Percentiles rank a stretch among this genome's conserved stretches.
phyloP scores from a whole-genome alignment of 805 yeast genomes.

The Lipomyces spencermartinsiae region DNA sequence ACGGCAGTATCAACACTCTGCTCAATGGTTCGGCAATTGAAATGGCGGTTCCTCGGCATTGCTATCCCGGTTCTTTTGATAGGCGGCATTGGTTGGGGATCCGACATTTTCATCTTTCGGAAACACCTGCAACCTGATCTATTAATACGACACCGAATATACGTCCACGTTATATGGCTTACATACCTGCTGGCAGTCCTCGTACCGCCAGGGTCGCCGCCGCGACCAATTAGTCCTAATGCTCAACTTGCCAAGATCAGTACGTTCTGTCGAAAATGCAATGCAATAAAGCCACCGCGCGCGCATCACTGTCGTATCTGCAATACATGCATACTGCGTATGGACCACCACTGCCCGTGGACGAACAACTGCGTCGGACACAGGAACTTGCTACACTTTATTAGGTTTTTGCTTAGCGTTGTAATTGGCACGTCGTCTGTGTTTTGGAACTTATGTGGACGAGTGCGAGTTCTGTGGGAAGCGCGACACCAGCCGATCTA shows the following conservation, averaged over 20 bases:
- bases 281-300: constrained; percentile 77
- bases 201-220: constrained; percentile 73
- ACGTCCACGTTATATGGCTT: constrained; percentile 68
- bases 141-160: constrained; percentile 57
- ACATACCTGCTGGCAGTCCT: constrained; percentile 74
- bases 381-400: constrained; percentile 75
- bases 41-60: constrained; percentile 31
- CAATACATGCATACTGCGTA: constrained; percentile 71
- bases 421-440: constrained; percentile 48
- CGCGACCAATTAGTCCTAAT: constrained; percentile 52
- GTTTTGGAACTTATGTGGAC: constrained; percentile 50
- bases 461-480: constrained; percentile 55
- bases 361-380: constrained; percentile 89
- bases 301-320: constrained; percentile 83
- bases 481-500: constrained; percentile 32
- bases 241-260: constrained; percentile 59
- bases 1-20: neutral
- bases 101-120: constrained; percentile 62
- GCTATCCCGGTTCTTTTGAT: constrained; percentile 70
- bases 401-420: constrained; percentile 76
- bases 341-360: constrained; percentile 98
- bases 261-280: constrained; percentile 61
- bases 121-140: constrained; percentile 50
- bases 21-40: constrained; percentile 31
- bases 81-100: constrained; percentile 63